Conservation (phyloP, 495 filamentous ascomycete genomes). For the Hapsidospora chrysogenum region DNA sequence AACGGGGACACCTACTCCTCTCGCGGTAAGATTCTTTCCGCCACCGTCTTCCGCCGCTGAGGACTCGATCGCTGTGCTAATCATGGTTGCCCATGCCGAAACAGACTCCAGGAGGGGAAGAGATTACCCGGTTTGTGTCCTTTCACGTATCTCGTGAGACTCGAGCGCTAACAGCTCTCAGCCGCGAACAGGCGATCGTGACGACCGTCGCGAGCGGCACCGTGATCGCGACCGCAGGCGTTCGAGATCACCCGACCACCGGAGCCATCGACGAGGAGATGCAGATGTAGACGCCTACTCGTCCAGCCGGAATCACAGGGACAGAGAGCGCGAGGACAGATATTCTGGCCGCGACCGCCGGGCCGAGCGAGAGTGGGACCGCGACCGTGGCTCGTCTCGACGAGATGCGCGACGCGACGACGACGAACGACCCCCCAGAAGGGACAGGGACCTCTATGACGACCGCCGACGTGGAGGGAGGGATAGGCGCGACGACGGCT, state of each 20-base stretch:
- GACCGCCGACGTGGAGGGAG: constrained; percentile 37
- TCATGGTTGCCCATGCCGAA: constrained; percentile 6
- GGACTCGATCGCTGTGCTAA: constrained; percentile 3
- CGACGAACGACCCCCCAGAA: constrained; percentile 20
- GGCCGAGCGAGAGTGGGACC: constrained; percentile 52
- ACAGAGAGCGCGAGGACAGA: constrained; percentile 78
- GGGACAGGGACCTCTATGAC: constrained; percentile 30
- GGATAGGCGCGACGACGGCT: constrained; percentile 5
- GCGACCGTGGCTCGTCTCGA: constrained; percentile 44
- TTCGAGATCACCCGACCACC: constrained; percentile 56
- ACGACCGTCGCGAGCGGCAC: constrained; percentile 35
- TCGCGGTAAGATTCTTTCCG: constrained; percentile 43
- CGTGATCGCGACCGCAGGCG: constrained; percentile 47
- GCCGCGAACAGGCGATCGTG: constrained; percentile 25
- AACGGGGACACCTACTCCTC: constrained; percentile 78
- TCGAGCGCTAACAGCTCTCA: neutral
- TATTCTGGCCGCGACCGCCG: constrained; percentile 49
- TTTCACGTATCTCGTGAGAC: too few relatives aligned
- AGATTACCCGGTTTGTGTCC: constrained; percentile 12
- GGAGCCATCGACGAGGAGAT: constrained; percentile 37
- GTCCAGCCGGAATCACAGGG: constrained; percentile 75
- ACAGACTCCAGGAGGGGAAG: constrained; percentile 45
- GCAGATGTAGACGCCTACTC: constrained; percentile 71
- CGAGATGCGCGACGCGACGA: constrained; percentile 21
- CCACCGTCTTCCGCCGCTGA: too few relatives aligned